Conservation (phyloP, 2,329 filamentous ascomycete genomes). For the Fusarium siculi region DNA sequence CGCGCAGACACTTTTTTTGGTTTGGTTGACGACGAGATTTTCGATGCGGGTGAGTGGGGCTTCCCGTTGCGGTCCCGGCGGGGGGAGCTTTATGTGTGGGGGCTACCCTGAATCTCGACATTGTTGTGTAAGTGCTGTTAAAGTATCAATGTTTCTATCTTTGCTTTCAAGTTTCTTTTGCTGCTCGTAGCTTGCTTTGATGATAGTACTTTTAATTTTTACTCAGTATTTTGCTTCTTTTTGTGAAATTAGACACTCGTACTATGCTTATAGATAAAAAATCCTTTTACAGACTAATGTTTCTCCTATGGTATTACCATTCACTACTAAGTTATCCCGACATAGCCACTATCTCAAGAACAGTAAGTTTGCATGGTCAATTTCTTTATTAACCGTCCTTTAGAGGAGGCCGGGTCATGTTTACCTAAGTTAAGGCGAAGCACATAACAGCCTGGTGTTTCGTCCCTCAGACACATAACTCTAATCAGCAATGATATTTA, state of each 20-base stretch:
- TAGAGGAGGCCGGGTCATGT: neutral
- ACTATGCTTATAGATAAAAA: neutral
- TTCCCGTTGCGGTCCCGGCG: conserved; percentile 36
- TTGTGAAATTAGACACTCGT: no score
- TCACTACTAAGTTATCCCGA: no score
- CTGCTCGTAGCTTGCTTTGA: neutral
- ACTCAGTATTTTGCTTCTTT: rapidly evolving
- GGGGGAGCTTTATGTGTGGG: conserved; percentile 12
- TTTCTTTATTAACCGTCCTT: rapidly evolving
- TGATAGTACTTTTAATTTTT: rapidly evolving
- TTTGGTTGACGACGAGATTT: conserved; percentile 34
- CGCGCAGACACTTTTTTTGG: conserved; percentile 27
- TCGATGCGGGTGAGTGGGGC: conserved; percentile 35
- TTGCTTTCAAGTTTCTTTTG: neutral
- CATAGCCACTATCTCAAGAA: no score
- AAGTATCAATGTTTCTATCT: neutral
- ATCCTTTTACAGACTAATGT: rapidly evolving
- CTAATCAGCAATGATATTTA: neutral
- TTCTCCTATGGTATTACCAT: rapidly evolving
- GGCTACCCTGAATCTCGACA: conserved; percentile 21
- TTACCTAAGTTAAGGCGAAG: no score
- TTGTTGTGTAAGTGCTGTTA: neutral
- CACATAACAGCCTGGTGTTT: neutral
- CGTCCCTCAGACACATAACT: neutral
- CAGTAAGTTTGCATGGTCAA: rapidly evolving